Evolutionary conservation across 805 yeast genomes (phyloP), one percentile per base, ranked within the genome.

Genomic region (Pichia kluyveri): DNA sequence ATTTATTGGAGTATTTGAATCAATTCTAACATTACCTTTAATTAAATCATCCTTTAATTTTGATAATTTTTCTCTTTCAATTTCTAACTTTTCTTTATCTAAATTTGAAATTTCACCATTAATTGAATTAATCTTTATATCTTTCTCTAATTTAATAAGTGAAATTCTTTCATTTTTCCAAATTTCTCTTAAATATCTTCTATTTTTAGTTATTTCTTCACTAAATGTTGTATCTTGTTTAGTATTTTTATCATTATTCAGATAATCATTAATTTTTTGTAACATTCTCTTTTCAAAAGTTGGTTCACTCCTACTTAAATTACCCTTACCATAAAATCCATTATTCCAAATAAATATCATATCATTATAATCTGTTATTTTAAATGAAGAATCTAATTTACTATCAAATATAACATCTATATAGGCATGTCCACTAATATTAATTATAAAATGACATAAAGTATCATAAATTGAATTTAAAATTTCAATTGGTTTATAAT

Each of bases 281-380:
- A 68, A 65, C 1, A 87, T 79, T 46, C 97, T 71, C n/a, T 69
- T 70, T 41, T 61, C 65, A 97, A 98, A 93, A 0, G 96, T 79
- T 0, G 99, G 96, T 60, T 93, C 97, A 49, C 95, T 84, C 53
- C 99, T 71, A 36, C 96, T 86, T 41, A 89, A 68, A 3, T 78
- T 76, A 2, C 98, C 99, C 59, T 91, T 93, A 8, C 99, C 99
- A 60, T 88, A 93, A 60, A 89, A 93, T 1, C 99, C 99, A 55
- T 75, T 75, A 17, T 71, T 65, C 98, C 98, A 93, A 2, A 93
- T 66, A 38, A 65, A 64, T 19, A 58, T 54, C 79, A 83, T 82
- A 32, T 73, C 80, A 0, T 59, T 53, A 1, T 63, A 64, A 41
- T 70, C 69, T 2, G 52, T 54, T 5, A 84, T 75, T 40, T 64